Base-by-base conservation (phyloP, 2,329 filamentous ascomycete species). In the Hirsutella rhossiliensis region DNA sequence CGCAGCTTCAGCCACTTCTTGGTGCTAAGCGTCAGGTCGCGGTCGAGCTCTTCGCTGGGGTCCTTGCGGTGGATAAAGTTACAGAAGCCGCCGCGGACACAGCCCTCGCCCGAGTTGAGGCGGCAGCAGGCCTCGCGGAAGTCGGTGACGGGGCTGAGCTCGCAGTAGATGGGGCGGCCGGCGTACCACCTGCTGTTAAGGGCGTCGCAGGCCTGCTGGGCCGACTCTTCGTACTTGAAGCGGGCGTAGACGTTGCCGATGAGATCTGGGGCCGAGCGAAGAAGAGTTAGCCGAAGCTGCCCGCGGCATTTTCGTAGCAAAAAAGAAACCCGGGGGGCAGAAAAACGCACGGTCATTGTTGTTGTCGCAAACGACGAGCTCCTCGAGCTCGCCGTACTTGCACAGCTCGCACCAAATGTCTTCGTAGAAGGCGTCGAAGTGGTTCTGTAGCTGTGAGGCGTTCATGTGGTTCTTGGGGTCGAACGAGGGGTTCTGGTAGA, bases 401-500 rank as follows among this genome's bases (percentile, higher is more conserved):
- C 92, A 97, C 73, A 98, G 87, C 77, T 98, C 92, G 71, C 90
- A 97, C 90, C 92, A 98, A 54, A 98, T 88, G 64, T 98, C 92
- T 72, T 98, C 92, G 74, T 98, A 98, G 67, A 98, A 98, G 59
- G 92, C 92, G 67, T 98, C 92, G 63, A 98, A 98, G 76, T 98
- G 92, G 72, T 95, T 95, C 68, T 96, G 90, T 63, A 97, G 83
- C 73, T 98, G 92, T 55, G 80, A 83, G 7, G 88, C 72, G 69
- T 94, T 96, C 85, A 98, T 95, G 70, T 89, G 92, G 75, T 82
- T 92, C 72, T 94, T 94, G 40, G 86, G 82, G 65, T 97, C 89
- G 78, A 94, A 94, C 50, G 88, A 87, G 11, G 92, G 92, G 74
- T 98, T 98, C 68, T 97, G 92, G 76, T 98, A 98, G 56, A 98